phyloP scores from a whole-genome alignment of 306 rosid species.

The Pyrus communis region DNA sequence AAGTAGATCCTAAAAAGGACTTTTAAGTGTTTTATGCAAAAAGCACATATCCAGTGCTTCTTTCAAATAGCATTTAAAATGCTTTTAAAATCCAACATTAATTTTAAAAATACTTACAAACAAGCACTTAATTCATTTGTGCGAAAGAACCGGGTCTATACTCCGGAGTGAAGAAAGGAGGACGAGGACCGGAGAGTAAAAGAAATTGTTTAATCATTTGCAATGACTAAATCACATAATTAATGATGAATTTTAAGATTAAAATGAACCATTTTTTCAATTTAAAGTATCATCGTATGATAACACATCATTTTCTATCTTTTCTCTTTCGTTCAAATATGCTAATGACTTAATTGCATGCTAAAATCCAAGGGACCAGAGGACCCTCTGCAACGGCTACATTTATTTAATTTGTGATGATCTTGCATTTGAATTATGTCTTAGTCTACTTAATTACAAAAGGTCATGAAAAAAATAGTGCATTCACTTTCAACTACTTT shows the following conservation, averaged over 20 bases:
- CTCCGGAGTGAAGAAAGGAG: background rate
- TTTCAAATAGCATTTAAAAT: too few relatives aligned
- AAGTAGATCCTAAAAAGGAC: too few relatives aligned
- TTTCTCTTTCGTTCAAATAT: background rate
- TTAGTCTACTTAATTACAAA: background rate
- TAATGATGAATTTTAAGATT: background rate
- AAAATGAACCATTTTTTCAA: background rate
- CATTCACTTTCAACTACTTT: background rate
- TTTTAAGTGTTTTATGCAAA: too few relatives aligned
- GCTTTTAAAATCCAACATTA: too few relatives aligned
- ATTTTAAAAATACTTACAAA: too few relatives aligned
- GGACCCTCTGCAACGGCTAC: background rate
- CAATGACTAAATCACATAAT: background rate
- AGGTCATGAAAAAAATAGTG: background rate
- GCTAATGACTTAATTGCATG: background rate
- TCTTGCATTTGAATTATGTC: background rate
- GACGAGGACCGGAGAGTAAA: background rate
- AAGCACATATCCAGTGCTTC: too few relatives aligned
- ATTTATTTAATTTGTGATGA: background rate
- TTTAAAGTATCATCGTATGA: background rate
- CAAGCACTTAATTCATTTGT: background rate
- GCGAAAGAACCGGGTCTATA: background rate
- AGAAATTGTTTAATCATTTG: too few relatives aligned
- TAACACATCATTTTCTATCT: background rate
- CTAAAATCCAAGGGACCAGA: background rate